phyloP scores from a whole-genome alignment of 345 rosid genomes.

The Eucalyptus camaldulensis region DNA sequence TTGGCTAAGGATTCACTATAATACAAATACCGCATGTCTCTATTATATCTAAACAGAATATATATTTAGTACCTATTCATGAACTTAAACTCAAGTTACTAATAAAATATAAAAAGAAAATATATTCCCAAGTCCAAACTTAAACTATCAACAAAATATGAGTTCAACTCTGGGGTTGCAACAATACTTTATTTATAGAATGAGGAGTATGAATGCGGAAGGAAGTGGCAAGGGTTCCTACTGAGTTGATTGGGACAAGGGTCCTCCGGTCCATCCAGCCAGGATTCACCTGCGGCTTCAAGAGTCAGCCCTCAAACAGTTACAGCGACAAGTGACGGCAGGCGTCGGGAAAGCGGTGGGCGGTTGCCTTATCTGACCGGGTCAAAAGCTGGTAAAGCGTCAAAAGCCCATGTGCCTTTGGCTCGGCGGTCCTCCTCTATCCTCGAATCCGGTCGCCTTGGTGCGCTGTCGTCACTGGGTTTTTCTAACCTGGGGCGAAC shows the following conservation, averaged over 20 bases:
- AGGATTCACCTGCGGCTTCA: neutral
- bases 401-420: neutral
- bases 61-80: no score
- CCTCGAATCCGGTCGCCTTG: neutral
- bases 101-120: no score
- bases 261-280: neutral
- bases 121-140: no score
- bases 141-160: no score
- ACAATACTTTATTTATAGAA: rapidly evolving
- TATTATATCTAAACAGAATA: rapidly evolving
- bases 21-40: no score
- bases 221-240: neutral
- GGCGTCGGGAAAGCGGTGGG: neutral
- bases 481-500: neutral
- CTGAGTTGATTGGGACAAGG: neutral
- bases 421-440: neutral
- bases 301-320: neutral
- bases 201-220: no score
- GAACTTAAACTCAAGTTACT: no score
- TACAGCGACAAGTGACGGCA: neutral
- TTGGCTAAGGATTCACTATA: no score
- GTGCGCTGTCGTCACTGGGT: neutral
- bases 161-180: no score
- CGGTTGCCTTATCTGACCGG: neutral
- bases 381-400: neutral